Evolutionary conservation across 2,329 filamentous ascomycete genomes (phyloP).

Genomic region (Juglanconis sp.): DNA sequence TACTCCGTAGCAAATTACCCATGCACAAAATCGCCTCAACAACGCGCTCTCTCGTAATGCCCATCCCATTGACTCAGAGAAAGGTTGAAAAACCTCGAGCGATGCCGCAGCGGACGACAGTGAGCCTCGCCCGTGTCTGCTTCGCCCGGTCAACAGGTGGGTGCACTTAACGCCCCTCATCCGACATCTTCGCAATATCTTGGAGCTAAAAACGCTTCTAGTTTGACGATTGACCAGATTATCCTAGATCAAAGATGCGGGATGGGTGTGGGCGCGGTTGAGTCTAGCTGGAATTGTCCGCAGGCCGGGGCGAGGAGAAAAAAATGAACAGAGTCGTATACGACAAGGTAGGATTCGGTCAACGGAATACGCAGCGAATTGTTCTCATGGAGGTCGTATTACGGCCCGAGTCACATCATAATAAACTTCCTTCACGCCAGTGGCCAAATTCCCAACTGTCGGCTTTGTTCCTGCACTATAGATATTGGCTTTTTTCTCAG

Average conservation of each 20-base stretch:
- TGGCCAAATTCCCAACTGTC: conserved; percentile 11
- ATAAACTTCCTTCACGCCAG: not conserved
- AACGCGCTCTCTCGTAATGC: not conserved
- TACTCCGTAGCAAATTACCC: too few species aligned
- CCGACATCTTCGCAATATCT: not conserved
- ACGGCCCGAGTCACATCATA: not conserved
- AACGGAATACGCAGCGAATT: too few species aligned
- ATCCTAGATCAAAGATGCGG: not conserved
- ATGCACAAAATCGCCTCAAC: not conserved
- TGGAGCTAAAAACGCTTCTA: not conserved
- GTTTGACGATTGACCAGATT: not conserved
- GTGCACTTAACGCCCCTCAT: not conserved
- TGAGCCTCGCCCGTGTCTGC: conserved; percentile 10
- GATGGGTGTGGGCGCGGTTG: conserved; percentile 3
- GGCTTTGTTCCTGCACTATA: not conserved
- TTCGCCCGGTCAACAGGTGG: not conserved
- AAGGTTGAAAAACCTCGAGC: not conserved
- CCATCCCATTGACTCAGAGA: not conserved
- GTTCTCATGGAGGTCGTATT: not conserved
- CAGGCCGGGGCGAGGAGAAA: not conserved
- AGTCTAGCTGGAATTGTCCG: not conserved
- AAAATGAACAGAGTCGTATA: not conserved
- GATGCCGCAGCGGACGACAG: conserved; percentile 16
- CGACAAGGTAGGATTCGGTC: too few species aligned
- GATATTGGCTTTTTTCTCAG: not conserved